Conservation (phyloP, 495 filamentous ascomycete genomes). For the Aspergillus incahuasiensis region DNA sequence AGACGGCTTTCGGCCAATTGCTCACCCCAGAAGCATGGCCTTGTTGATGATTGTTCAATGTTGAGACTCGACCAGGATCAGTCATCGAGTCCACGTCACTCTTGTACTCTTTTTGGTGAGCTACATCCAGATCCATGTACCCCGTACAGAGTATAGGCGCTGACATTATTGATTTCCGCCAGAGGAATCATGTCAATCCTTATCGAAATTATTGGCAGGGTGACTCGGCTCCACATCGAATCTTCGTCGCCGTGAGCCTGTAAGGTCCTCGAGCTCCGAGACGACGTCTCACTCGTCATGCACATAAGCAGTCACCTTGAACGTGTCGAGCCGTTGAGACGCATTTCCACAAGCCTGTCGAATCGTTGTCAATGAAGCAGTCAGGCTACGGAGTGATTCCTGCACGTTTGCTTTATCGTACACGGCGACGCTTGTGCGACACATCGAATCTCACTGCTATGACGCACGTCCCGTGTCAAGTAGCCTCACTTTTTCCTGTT, state of each 20-base stretch:
- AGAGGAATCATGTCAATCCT: background rate
- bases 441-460: slow-evolving; percentile 2
- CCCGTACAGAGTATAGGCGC: background rate
- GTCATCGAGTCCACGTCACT: background rate
- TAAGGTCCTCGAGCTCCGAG: background rate
- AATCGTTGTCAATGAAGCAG: background rate
- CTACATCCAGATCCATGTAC: background rate
- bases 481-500: slow-evolving; percentile 4
- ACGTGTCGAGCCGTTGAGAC: background rate
- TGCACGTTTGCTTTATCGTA: slow-evolving; percentile 6
- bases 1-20: too few relatives aligned
- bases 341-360: background rate
- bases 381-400: background rate
- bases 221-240: background rate
- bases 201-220: background rate
- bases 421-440: background rate
- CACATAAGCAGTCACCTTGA: background rate
- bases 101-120: background rate
- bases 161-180: background rate
- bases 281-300: slow-evolving; percentile 9
- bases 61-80: background rate
- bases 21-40: too few relatives aligned
- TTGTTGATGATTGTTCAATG: background rate
- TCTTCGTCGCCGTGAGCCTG: background rate
- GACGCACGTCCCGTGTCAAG: background rate